phyloP scores from a whole-genome alignment of 78 protist genomes.

The Dictyostelium firmibasis region DNA sequence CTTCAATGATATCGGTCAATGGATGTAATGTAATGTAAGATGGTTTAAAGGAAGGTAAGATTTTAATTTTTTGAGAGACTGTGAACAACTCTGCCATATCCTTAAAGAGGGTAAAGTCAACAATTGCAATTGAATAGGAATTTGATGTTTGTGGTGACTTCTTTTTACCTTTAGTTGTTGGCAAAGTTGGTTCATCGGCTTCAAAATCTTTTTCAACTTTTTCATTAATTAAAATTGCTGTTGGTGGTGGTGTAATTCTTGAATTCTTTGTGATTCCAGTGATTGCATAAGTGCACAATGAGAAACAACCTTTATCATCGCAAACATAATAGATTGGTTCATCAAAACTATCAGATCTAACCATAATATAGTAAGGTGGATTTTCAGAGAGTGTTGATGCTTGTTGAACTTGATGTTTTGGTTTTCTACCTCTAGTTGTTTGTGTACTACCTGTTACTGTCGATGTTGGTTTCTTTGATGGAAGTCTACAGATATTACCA shows the following conservation, averaged over 20 bases:
- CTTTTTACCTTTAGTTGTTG: background rate
- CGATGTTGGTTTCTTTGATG: background rate
- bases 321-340: conserved; percentile 5
- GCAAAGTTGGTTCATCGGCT: background rate
- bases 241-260: background rate
- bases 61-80: background rate
- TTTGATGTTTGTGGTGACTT: background rate
- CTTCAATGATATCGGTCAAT: background rate
- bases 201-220: background rate
- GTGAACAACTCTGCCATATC: background rate
- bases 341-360: background rate
- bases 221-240: conserved; percentile 1
- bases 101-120: conserved; percentile 15
- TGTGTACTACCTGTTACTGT: background rate
- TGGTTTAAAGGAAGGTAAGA: conserved; percentile 63
- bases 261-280: background rate
- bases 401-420: background rate
- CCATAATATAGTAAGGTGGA: background rate
- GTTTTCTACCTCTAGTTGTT: background rate
- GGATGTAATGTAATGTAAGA: background rate
- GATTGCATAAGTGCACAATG: background rate
- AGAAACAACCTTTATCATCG: conserved; percentile 44
- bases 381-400: background rate
- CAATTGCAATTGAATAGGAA: background rate
- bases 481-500: conserved; percentile 7